These are phyloP conservation scores for Neurospora terricola DNA, from an alignment of 495 filamentous ascomycete species.

Conservation along the genomic window DNA sequence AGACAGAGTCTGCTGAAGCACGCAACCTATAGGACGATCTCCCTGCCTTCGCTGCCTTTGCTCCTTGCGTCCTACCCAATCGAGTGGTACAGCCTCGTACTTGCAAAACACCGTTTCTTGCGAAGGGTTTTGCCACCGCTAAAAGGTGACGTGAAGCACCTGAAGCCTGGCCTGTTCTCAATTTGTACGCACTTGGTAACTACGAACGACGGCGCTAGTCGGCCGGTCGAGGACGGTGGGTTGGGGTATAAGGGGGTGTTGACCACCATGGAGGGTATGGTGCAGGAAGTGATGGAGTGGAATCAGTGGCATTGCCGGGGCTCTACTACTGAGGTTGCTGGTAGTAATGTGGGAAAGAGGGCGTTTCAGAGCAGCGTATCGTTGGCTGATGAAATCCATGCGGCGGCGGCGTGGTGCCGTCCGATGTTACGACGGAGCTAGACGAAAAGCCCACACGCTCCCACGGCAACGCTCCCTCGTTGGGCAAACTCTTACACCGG, in stretches of 20 bases:
- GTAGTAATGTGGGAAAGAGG: not conserved
- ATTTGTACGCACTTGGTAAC: constrained; percentile 43
- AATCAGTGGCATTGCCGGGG: constrained; percentile 27
- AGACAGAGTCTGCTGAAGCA: too few relatives aligned
- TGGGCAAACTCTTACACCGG: not conserved
- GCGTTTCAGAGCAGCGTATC: constrained; percentile 30
- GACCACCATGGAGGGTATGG: constrained; percentile 45
- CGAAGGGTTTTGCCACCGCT: constrained; percentile 34
- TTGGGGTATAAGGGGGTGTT: constrained; percentile 42
- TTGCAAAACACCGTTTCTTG: constrained; percentile 26
- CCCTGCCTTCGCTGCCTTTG: constrained; percentile 33
- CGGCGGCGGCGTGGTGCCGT: constrained; percentile 7
- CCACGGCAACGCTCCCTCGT: too few relatives aligned
- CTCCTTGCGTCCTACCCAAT: constrained; percentile 38
- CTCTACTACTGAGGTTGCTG: not conserved
- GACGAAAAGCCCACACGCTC: too few relatives aligned
- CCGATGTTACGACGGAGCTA: not conserved
- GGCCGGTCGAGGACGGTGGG: constrained; percentile 35
- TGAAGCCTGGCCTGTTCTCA: constrained; percentile 44
- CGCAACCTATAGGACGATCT: constrained; percentile 5
- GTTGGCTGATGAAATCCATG: constrained; percentile 30
- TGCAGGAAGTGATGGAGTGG: constrained; percentile 44
- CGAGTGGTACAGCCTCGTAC: constrained; percentile 40
- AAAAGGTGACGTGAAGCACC: constrained; percentile 33
- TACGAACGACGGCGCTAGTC: constrained; percentile 34